A percentile compares a stretch with the other conserved stretches of the same genome.
Evolutionary conservation across 2,329 filamentous ascomycete species (phyloP).

Genomic region (Rugonectria rugulosa): DNA sequence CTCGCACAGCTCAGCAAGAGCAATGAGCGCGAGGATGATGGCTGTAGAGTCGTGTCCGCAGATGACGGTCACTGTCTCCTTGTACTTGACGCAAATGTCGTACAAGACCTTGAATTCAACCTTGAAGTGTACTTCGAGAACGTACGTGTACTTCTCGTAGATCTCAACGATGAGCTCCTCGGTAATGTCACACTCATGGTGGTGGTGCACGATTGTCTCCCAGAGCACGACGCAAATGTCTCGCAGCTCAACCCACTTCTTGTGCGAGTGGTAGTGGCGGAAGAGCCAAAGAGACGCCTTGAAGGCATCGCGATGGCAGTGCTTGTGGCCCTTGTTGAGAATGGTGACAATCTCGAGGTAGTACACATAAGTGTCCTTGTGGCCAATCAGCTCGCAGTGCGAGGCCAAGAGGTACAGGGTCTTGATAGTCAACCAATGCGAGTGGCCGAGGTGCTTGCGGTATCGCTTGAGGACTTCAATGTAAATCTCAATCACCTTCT

Average conservation of each 20-base stretch:
- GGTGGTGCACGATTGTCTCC: constrained; percentile 48
- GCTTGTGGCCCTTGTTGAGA: constrained; percentile 41
- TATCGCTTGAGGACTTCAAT: constrained; percentile 45
- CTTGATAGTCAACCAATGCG: constrained; percentile 46
- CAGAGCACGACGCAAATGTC: constrained; percentile 55
- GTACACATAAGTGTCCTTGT: constrained; percentile 45
- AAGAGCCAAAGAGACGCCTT: constrained; percentile 55
- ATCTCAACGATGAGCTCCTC: constrained; percentile 51
- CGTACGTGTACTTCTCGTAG: constrained; percentile 54
- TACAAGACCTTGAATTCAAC: constrained; percentile 51
- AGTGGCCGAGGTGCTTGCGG: constrained; percentile 31
- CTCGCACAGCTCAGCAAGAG: constrained; percentile 56
- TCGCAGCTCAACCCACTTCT: constrained; percentile 54
- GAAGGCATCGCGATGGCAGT: constrained; percentile 51
- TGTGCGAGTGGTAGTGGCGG: constrained; percentile 52
- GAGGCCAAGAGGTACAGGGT: constrained; percentile 41
- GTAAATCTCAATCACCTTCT: constrained; percentile 48
- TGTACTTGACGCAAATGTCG: constrained; percentile 56
- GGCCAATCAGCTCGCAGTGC: constrained; percentile 36
- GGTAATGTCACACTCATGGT: constrained; percentile 45
- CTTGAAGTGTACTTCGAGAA: constrained; percentile 53
- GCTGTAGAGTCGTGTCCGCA: constrained; percentile 41
- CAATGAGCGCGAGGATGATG: constrained; percentile 43
- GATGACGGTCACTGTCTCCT: constrained; percentile 51
- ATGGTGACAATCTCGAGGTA: constrained; percentile 48